Evolutionary conservation across 768 basidiomycete genomes (phyloP).

Genomic region (Suillus weaverae): DNA sequence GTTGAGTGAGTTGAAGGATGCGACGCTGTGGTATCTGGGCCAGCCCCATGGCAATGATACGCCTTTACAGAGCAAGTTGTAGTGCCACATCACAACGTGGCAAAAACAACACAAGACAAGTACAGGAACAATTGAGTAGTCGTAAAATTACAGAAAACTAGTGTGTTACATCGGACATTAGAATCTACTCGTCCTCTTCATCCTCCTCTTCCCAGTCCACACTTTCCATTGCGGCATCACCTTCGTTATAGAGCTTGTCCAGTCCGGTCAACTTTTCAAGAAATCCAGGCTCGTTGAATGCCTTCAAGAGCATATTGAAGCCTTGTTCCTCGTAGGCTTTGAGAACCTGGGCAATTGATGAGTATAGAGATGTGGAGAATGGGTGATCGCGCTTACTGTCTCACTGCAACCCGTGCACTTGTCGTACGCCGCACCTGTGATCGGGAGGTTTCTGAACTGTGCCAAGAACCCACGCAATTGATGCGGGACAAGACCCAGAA

Average conservation of each 20-base stretch:
- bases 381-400: slow-evolving; percentile 44
- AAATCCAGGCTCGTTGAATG: slow-evolving; percentile 80
- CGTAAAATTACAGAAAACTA: slow-evolving; percentile 6
- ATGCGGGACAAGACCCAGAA: slow-evolving; percentile 89
- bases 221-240: slow-evolving; percentile 65
- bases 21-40: slow-evolving; percentile 28
- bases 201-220: slow-evolving; percentile 77
- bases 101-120: not conserved
- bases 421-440: slow-evolving; percentile 85
- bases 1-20: slow-evolving; percentile 41
- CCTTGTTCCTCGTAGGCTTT: slow-evolving; percentile 81
- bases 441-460: slow-evolving; percentile 80
- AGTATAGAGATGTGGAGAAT: not conserved
- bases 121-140: not conserved
- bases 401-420: slow-evolving; percentile 91
- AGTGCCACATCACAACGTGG: not conserved
- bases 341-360: slow-evolving; percentile 53
- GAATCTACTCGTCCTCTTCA: slow-evolving; percentile 40
- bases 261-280: slow-evolving; percentile 77
- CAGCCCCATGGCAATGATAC: not conserved
- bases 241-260: slow-evolving; percentile 73
- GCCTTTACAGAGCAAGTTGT: not conserved
- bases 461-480: slow-evolving; percentile 89
- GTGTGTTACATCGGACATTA: not conserved
- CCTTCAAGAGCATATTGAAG: slow-evolving; percentile 74